phyloP scores from a whole-genome alignment of 1,284 basidiomycete species.

The Sanghuangporus baumii region DNA sequence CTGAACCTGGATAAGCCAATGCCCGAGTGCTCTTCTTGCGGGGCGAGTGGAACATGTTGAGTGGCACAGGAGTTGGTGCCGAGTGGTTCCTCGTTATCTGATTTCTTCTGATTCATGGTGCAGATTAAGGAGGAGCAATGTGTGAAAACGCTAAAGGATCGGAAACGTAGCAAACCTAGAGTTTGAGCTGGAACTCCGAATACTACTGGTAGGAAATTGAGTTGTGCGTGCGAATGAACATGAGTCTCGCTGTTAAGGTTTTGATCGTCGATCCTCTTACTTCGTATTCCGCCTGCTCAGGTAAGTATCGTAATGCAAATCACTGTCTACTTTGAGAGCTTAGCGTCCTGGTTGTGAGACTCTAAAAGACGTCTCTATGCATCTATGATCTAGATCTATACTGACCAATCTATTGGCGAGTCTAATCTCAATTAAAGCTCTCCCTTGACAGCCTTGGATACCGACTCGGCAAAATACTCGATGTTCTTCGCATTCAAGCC shows the following conservation, averaged over 20 bases:
- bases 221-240: neutral
- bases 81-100: neutral
- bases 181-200: neutral
- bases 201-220: neutral
- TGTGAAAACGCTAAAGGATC: no score
- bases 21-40: neutral
- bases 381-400: neutral
- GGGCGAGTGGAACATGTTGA: neutral
- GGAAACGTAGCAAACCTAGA: no score
- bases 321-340: neutral
- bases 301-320: neutral
- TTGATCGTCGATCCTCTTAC: neutral
- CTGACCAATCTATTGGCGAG: neutral
- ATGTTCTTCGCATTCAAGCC: constrained; percentile 89
- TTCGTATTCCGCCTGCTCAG: neutral
- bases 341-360: neutral
- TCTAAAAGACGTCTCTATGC: neutral
- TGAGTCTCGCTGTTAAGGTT: neutral
- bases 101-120: neutral
- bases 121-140: neutral
- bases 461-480: constrained; percentile 84
- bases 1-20: neutral
- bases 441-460: constrained; percentile 80
- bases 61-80: neutral
- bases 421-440: constrained; percentile 42